Percentiles rank a stretch among this genome's conserved stretches.
phyloP scores from a whole-genome alignment of 2,329 filamentous ascomycete genomes.

The Rhynchosporium agropyri region DNA sequence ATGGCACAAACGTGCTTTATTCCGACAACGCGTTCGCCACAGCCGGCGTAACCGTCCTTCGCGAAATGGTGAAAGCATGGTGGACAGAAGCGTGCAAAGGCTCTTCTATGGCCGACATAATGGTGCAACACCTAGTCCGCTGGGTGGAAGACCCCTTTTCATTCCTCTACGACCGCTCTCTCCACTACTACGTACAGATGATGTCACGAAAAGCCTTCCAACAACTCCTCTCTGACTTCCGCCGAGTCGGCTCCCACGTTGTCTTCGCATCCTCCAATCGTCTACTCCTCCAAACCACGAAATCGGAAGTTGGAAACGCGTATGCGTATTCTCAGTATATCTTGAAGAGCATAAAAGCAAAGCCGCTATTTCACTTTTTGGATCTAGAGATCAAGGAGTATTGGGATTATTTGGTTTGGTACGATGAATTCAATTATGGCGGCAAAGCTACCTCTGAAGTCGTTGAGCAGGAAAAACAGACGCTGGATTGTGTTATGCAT shows the following conservation, averaged over 20 bases:
- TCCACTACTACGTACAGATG: constrained; percentile 98
- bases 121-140: constrained; percentile 94
- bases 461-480: constrained; percentile 73
- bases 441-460: constrained; percentile 89
- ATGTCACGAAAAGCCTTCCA: constrained; percentile 97
- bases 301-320: constrained; percentile 93
- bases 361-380: constrained; percentile 95
- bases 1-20: constrained; percentile 71
- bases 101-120: constrained; percentile 92
- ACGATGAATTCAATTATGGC: constrained; percentile 98
- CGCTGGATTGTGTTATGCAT: constrained; percentile 91
- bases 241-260: constrained; percentile 90
- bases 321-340: constrained; percentile 98
- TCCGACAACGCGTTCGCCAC: constrained; percentile 93
- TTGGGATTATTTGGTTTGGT: constrained; percentile 99
- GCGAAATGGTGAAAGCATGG: constrained; percentile 99
- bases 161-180: constrained; percentile 89
- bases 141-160: constrained; percentile 96
- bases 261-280: constrained; percentile 93
- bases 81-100: constrained; percentile 92
- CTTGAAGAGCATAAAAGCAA: constrained; percentile 93
- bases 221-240: constrained; percentile 95
- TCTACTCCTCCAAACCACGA: constrained; percentile 91
- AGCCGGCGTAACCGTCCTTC: constrained; percentile 83
- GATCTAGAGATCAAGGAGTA: constrained; percentile 98